Base-by-base conservation (phyloP, 2,329 filamentous ascomycete species). In the Trichoderma atroviride region DNA sequence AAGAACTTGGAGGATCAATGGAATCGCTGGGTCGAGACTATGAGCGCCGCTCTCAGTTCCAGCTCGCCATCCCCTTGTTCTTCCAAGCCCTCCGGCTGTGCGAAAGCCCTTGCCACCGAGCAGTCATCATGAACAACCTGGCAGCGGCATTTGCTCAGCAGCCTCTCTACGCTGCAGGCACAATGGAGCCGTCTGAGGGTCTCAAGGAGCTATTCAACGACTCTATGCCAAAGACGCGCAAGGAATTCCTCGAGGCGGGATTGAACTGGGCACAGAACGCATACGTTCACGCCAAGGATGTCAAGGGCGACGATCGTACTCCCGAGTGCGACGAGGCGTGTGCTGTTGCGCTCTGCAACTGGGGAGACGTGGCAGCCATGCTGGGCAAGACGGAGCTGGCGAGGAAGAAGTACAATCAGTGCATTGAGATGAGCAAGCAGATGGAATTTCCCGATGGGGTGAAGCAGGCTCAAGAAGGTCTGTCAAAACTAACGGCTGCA, bases 101-200 rank as follows among this genome's bases (percentile, higher is more conserved):
- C 85, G 88, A 80, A 27, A 81, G 82, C 31, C 86, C 84, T 35
- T 97, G 94, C 78, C 94, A 97, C 78, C 89, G 91, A 62, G 91
- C 93, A 33, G 85, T 94, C 16, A 83, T 97, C 76, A 96, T 95
- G 92, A 94, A 94, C 82, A 95, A 95, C 78, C 85, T 95, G 70
- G 88, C 92, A 9, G 89, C 88, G 43, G 89, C 88, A 57, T 88
- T 95, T 71, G 90, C 90, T 3, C 91, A 93, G 78, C 91, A 90
- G 71, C 86, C 86, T 10, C 73, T 85, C 64, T 78, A 79, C 64
- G 71, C 77, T 22, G 75, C 79, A 5, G 61, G 74, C 5, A 69
- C 74, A 22, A 68, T 71, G 13, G 73, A 75, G n/a, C 74, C 75
- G n/a, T 74, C 77, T 6, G 74, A 76, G 50, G 73, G 72, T 10